Evolutionary conservation across 2,329 filamentous ascomycete genomes (phyloP), one percentile per base, ranked within the genome.

Genomic region (Thermothelomyces thermophilus): DNA sequence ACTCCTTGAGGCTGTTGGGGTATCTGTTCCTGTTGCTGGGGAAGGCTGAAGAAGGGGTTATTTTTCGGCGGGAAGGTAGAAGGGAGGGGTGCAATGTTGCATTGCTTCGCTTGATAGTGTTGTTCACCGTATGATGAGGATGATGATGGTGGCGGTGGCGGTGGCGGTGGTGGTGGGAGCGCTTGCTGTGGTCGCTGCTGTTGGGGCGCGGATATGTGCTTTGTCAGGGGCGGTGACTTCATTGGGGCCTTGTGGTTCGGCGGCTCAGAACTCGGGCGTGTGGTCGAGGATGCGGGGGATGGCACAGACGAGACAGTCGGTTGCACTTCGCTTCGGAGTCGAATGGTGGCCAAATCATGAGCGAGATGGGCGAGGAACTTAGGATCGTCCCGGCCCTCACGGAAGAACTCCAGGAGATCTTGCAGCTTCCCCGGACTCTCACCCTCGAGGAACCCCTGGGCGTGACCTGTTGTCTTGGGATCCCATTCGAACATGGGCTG

Each of bases 341-440:
- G 51, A 26, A 60, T 58, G 9, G 46, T 58, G 17, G 75, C 78
- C 49, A 79, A 66, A 26, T 79, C 76, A 59, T 80, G 82, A 3
- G 80, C 81, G 46, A 79, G 69, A 46, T 73, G 70, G 11, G 80
- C 77, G 39, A 84, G 72, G 56, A 71, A 73, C 53, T 77, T 71
- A 0, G 79, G 76, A 54, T 81, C 77, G 43, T 76, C 72, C 42
- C 73, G 75, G 30, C 76, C 72, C 33, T 77, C 74, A 5, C 76
- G 80, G 60, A 83, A 84, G 59, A 82, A 82, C 60, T 85, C 82
- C 22, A 85, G 72, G 7, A 82, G 73, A 58, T 84, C 82, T 60
- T 83, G 78, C 9, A 84, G 66, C 55, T 82, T 78, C 11, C 81
- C 80, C 7, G 76, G 75, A 52, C 74, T 80, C 62, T 83, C 80